A percentile compares a stretch with the other conserved stretches of the same genome.
Evolutionary conservation across 192 early-diverging fungal species (phyloP).

Genomic region (Phycomyces nitens): DNA sequence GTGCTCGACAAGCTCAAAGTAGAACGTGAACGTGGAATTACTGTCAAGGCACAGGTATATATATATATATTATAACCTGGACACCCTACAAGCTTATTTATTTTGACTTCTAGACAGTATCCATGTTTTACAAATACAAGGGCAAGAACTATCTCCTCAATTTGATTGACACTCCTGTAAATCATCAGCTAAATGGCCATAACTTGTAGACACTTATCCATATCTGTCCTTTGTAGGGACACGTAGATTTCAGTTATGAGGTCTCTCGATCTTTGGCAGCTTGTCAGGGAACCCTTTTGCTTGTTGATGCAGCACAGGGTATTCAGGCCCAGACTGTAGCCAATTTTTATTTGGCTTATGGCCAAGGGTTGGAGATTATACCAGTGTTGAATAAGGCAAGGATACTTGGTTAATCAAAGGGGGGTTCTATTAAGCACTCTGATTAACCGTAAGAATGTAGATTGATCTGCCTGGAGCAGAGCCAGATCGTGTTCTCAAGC

Average conservation of each 20-base stretch:
- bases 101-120: slow-evolving; percentile 58
- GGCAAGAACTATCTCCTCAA: slow-evolving; percentile 86
- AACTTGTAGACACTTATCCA: background rate
- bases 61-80: background rate
- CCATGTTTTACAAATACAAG: slow-evolving; percentile 88
- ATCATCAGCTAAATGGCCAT: no score
- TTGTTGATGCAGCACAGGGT: slow-evolving; percentile 93
- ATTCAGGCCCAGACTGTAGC: slow-evolving; percentile 98
- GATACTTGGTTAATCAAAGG: no score
- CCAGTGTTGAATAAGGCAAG: slow-evolving; percentile 88
- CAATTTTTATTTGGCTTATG: slow-evolving; percentile 93
- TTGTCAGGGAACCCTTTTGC: slow-evolving; percentile 87
- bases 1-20: slow-evolving; percentile 96
- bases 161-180: slow-evolving; percentile 92
- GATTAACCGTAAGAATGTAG: slow-evolving; percentile 21
- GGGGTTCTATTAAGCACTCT: background rate
- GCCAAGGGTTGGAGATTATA: slow-evolving; percentile 78
- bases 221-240: slow-evolving; percentile 42
- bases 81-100: background rate
- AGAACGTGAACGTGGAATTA: slow-evolving; percentile 94
- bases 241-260: slow-evolving; percentile 95
- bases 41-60: slow-evolving; percentile 90
- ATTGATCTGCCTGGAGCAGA: slow-evolving; percentile 91
- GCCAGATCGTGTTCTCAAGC: slow-evolving; percentile 64
- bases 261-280: slow-evolving; percentile 91